These are phyloP conservation scores for Paratinospora sagittata DNA, from an alignment of 164 flowering plant species.

Conservation along the genomic window DNA sequence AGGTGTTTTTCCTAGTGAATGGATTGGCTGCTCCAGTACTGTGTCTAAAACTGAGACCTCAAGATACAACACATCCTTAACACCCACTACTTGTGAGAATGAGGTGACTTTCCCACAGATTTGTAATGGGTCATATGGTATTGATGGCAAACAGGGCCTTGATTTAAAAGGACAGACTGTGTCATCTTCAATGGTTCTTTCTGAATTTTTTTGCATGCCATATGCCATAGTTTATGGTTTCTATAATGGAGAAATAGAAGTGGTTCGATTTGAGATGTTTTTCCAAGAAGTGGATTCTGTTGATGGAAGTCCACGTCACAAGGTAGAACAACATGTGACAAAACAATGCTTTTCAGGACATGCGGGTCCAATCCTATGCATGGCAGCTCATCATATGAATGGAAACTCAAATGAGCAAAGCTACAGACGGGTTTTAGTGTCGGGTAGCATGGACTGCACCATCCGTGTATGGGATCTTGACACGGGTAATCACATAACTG, in stretches of 20 bases:
- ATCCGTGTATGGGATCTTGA: slow-evolving; percentile 87
- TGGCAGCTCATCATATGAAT: slow-evolving; percentile 69
- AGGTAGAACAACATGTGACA: slow-evolving; percentile 24
- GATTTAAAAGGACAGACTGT: slow-evolving; percentile 29
- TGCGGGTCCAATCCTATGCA: slow-evolving; percentile 74
- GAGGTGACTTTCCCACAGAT: slow-evolving; percentile 12
- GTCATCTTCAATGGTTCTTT: slow-evolving; percentile 86
- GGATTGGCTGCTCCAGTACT: slow-evolving; percentile 24
- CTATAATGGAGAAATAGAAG: slow-evolving; percentile 68
- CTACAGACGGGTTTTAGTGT: slow-evolving; percentile 44
- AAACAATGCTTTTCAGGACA: slow-evolving; percentile 58
- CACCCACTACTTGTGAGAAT: slow-evolving; percentile 8
- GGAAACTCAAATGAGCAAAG: slow-evolving; percentile 25
- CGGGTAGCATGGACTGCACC: slow-evolving; percentile 91
- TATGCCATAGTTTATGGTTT: slow-evolving; percentile 81
- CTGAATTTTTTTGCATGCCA: slow-evolving; percentile 47
- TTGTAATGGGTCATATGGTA: slow-evolving; percentile 18
- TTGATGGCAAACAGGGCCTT: slow-evolving; percentile 11
- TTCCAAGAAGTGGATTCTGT: slow-evolving; percentile 27
- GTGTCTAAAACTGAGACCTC: slow-evolving; percentile 16
- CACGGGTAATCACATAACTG: slow-evolving; percentile 44
- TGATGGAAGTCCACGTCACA: slow-evolving; percentile 21
- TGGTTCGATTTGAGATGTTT: slow-evolving; percentile 44
- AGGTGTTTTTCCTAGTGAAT: slow-evolving; percentile 39
- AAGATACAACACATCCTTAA: background rate